Conservation (phyloP, 1,284 basidiomycete genomes). For the Cryptococcus depauperatus region DNA sequence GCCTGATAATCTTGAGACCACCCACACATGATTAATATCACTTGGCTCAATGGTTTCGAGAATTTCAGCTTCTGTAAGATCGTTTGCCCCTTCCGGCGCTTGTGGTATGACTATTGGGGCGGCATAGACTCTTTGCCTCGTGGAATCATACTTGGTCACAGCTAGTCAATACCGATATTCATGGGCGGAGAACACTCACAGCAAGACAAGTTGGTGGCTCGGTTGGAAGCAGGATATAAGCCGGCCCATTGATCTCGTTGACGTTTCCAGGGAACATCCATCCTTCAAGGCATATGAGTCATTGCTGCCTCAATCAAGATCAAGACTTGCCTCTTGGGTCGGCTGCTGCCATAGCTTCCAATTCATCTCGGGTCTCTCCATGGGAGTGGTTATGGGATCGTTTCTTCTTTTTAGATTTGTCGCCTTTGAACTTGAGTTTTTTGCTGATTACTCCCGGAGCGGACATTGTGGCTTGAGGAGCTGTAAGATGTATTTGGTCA, state of each 20-base stretch:
- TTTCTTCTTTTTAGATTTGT: conserved; percentile 49
- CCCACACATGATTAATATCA: conserved; percentile 50
- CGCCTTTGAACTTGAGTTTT: conserved; percentile 49
- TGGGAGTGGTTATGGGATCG: conserved; percentile 34
- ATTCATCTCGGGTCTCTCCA: conserved; percentile 24
- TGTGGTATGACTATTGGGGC: conserved; percentile 40
- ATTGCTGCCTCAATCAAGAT: not conserved
- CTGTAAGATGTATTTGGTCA: no score
- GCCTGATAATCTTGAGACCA: conserved; percentile 48
- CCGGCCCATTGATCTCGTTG: conserved; percentile 44
- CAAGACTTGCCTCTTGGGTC: conserved; percentile 35
- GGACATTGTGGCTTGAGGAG: conserved; percentile 10
- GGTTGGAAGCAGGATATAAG: conserved; percentile 43
- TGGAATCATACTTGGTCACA: conserved; percentile 40
- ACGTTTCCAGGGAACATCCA: conserved; percentile 46
- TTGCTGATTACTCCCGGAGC: conserved; percentile 34
- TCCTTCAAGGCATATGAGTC: conserved; percentile 19
- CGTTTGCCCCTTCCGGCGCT: conserved; percentile 40
- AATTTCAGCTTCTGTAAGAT: conserved; percentile 34
- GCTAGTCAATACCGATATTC: not conserved
- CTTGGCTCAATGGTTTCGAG: conserved; percentile 41
- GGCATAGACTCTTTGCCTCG: conserved; percentile 39
- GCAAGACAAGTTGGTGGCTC: conserved; percentile 39
- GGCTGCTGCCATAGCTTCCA: conserved; percentile 33
- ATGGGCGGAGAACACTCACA: conserved; percentile 18